Evolutionary conservation across 139 green algal genomes (phyloP).

Genomic region (Yamagishiella unicocca): DNA sequence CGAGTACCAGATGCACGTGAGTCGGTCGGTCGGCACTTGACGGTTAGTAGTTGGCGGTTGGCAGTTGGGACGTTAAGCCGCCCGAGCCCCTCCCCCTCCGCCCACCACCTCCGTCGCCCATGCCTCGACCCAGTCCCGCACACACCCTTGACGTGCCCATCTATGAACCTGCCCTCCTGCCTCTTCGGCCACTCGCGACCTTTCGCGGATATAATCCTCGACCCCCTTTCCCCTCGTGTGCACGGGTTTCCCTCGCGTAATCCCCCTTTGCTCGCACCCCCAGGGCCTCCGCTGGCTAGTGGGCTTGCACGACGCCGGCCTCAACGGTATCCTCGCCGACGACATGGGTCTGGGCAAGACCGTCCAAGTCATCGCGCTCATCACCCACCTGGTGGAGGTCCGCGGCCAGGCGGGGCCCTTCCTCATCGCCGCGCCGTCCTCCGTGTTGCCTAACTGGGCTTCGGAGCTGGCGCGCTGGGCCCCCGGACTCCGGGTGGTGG

Average conservation of each 20-base stretch:
- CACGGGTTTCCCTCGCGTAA: neutral
- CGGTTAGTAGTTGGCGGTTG: too few relatives aligned
- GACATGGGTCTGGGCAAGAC: conserved; percentile 96
- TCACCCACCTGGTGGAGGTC: conserved; percentile 94
- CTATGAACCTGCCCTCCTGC: neutral
- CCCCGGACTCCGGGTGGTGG: conserved; percentile 71
- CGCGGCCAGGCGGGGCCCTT: conserved; percentile 77
- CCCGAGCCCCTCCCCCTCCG: too few relatives aligned
- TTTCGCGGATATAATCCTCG: neutral
- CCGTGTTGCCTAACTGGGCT: conserved; percentile 98
- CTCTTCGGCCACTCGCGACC: too few relatives aligned
- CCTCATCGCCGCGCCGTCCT: conserved; percentile 98
- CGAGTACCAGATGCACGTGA: conserved; percentile 85
- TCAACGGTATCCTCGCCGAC: conserved; percentile 98
- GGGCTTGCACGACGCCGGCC: conserved; percentile 94
- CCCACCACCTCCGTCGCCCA: too few relatives aligned
- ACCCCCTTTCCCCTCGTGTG: neutral
- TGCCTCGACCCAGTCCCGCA: too few relatives aligned
- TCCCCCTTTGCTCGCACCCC: neutral
- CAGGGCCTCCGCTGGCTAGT: conserved; percentile 98
- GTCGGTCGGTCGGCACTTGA: too few relatives aligned
- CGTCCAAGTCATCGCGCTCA: conserved; percentile 95
- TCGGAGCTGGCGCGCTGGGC: conserved; percentile 94
- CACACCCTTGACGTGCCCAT: too few relatives aligned
- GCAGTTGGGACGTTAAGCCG: too few relatives aligned